Conservation (phyloP, 2,329 filamentous ascomycete genomes). For the Botrytis sinoallii region DNA sequence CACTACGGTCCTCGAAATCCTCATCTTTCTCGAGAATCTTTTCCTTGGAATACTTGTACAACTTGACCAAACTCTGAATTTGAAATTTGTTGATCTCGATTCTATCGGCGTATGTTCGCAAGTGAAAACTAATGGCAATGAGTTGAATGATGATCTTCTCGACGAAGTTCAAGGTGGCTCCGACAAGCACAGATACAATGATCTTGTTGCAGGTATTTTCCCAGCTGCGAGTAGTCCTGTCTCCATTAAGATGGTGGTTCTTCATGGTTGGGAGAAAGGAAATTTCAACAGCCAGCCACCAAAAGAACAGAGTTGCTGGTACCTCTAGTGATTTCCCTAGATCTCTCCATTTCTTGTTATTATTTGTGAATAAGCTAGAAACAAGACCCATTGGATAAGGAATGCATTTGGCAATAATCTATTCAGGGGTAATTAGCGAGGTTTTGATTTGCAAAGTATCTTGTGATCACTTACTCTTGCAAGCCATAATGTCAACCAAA, state of each 20-base stretch:
- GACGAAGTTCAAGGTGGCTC: conserved; percentile 73
- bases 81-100: conserved; percentile 93
- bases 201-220: conserved; percentile 79
- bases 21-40: conserved; percentile 69
- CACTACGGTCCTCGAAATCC: conserved; percentile 60
- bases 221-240: conserved; percentile 59
- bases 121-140: conserved; percentile 90
- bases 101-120: conserved; percentile 82
- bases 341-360: conserved; percentile 89
- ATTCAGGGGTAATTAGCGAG: conserved; percentile 17
- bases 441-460: background rate
- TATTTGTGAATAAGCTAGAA: conserved; percentile 75
- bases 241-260: conserved; percentile 50
- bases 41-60: conserved; percentile 61
- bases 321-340: conserved; percentile 83
- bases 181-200: conserved; percentile 79
- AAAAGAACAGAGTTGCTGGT: conserved; percentile 82
- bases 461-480: conserved; percentile 48
- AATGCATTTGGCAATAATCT: conserved; percentile 62
- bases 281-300: conserved; percentile 82
- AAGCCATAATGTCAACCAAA: conserved; percentile 90
- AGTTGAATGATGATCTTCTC: conserved; percentile 95
- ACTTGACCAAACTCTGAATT: conserved; percentile 64
- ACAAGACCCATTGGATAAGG: conserved; percentile 60
- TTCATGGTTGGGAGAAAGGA: conserved; percentile 83